phyloP scores from a whole-genome alignment of 352 stramenopile genomes.

The Saprolegnia diclina region DNA sequence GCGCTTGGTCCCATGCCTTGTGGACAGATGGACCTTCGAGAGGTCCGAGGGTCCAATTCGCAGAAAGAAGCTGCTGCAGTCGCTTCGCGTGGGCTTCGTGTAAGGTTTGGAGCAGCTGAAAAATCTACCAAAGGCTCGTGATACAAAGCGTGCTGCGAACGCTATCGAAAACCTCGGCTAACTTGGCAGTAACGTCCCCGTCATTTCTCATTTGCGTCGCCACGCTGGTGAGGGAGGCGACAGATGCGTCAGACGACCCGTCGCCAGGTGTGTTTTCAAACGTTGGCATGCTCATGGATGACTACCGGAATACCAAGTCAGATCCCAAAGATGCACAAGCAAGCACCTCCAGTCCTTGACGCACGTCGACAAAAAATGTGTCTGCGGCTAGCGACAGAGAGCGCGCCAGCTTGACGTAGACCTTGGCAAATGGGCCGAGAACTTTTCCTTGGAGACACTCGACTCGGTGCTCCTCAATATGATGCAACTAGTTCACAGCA shows the following conservation, averaged over 20 bases:
- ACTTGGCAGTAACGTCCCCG: not conserved
- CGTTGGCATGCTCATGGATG: no score
- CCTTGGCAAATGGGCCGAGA: not conserved
- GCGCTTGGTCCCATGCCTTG: slow-evolving; percentile 14
- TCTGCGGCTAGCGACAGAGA: no score
- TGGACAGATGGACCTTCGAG: slow-evolving; percentile 7
- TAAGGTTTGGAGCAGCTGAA: not conserved
- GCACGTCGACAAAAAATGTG: not conserved
- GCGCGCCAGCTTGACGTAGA: not conserved
- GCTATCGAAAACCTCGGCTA: not conserved
- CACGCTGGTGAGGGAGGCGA: not conserved
- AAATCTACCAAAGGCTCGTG: not conserved
- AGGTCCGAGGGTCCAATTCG: not conserved
- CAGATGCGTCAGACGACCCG: not conserved
- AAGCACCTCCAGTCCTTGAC: not conserved
- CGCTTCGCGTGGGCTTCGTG: slow-evolving; percentile 18
- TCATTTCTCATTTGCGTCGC: not conserved
- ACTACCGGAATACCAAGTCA: no score
- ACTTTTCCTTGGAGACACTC: not conserved
- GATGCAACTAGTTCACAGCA: not conserved
- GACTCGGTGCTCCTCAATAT: not conserved
- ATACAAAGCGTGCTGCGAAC: not conserved
- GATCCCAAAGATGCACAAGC: no score
- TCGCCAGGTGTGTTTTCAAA: not conserved
- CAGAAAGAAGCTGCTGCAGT: slow-evolving; percentile 8